Percentiles rank a stretch among this genome's conserved stretches.
phyloP scores from a whole-genome alignment of 1,284 basidiomycete species.

The Grifola frondosa region DNA sequence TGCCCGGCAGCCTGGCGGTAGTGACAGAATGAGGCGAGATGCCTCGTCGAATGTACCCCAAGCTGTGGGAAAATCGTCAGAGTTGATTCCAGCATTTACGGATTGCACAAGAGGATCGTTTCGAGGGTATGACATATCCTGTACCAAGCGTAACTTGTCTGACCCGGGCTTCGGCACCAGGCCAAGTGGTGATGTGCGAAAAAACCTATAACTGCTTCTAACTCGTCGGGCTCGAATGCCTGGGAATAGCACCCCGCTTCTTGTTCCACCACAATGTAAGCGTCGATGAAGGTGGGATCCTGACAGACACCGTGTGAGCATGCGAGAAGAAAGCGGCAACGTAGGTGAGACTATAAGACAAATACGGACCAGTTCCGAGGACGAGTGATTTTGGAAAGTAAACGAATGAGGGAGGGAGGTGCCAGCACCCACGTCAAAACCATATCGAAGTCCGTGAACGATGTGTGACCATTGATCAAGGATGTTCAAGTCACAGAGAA shows the following conservation, averaged over 20 bases:
- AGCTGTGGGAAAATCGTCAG: slow-evolving; percentile 32
- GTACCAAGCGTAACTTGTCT: slow-evolving; percentile 31
- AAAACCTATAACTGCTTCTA: slow-evolving; percentile 38
- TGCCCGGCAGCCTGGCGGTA: slow-evolving; percentile 31
- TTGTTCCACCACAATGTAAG: slow-evolving; percentile 33
- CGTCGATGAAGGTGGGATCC: slow-evolving; percentile 12
- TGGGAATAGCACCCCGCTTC: slow-evolving; percentile 34
- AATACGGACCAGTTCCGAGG: slow-evolving; percentile 23
- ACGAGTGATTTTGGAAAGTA: slow-evolving; percentile 32
- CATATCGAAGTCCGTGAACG: slow-evolving; percentile 23
- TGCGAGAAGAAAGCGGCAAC: too few species aligned
- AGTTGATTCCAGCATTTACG: slow-evolving; percentile 28
- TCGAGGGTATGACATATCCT: slow-evolving; percentile 38
- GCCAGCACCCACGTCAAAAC: slow-evolving; percentile 33
- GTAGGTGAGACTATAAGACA: too few species aligned
- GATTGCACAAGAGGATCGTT: slow-evolving; percentile 22
- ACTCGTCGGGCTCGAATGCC: slow-evolving; percentile 23
- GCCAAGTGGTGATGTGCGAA: slow-evolving; percentile 37
- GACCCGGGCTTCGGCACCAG: slow-evolving; percentile 35
- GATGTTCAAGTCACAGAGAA: slow-evolving; percentile 18
- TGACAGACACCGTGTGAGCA: too few species aligned
- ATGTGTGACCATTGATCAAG: slow-evolving; percentile 25
- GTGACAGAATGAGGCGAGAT: slow-evolving; percentile 19
- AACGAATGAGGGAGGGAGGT: slow-evolving; percentile 9
- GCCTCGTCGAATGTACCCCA: slow-evolving; percentile 36